Base-by-base conservation (phyloP, 2,329 filamentous ascomycete species). In the Plenodomus tracheiphilus region DNA sequence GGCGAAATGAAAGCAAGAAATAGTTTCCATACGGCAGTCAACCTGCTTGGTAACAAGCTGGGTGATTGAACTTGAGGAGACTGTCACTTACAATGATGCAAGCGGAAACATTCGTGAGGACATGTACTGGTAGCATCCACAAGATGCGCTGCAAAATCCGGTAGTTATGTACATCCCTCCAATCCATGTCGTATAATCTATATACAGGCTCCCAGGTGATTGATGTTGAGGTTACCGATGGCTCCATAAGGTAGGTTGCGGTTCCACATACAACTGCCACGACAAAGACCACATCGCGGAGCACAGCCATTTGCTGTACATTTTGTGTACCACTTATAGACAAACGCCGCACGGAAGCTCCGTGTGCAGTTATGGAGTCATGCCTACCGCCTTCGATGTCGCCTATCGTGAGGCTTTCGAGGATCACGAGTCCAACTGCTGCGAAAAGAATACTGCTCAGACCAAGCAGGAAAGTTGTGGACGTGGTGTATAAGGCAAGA, bases 371-470 rank as follows among this genome's bases (percentile, higher is more conserved):
- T 42, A 71, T 64, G 22, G 69, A 58, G 17, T 62, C 67, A 20
- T 66, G 63, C 35, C 59, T 57, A n/a, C 56, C 57, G 10, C 51
- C 50, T 22, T 59, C 49, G n/a, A 46, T 49, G 30, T 66, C 64
- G 20, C 69, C 61, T 17, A 58, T 62, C 13, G 56, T 39, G 7
- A 50, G 52, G n/a, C 61, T 54, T 43, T 76, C 72, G 30, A 78
- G 64, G 39, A 77, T 58, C 15, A 74, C 58, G n/a, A 77, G 61
- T 10, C 74, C 74, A 4, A 69, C 54, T 3, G 69, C 74, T 16
- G 66, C 63, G 40, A 76, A 71, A 10, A 77, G 59, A 19, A 70
- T 70, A 54, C 74, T 72, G 36, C 74, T 75, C 15, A 77, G 50
- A 4, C 75, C 75, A 7, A 78, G 66, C 4, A 71, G 69, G 15